Conservation (phyloP, 1,284 basidiomycete genomes). For the Ceratobasidium theobromae region DNA sequence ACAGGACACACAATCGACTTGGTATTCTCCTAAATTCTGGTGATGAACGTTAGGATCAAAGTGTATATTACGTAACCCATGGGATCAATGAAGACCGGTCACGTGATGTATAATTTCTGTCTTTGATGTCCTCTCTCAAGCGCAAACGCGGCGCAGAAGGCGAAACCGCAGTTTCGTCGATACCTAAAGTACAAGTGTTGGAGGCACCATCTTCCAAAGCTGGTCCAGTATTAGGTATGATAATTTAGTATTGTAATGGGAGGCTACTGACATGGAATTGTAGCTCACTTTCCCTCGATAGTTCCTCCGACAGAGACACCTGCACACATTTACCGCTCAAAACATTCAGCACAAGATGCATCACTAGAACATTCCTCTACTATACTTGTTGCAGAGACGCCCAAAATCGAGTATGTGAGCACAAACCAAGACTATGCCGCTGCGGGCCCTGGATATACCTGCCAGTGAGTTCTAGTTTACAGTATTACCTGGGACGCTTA, state of each 20-base stretch:
- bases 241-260: conserved; percentile 5
- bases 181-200: conserved; percentile 49
- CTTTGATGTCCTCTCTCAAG: conserved; percentile 20
- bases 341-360: conserved; percentile 45
- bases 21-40: too few species aligned
- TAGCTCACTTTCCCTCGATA: conserved; percentile 77
- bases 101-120: conserved; percentile 30
- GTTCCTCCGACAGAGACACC: conserved; percentile 60
- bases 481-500: conserved; percentile 30
- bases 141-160: conserved; percentile 27
- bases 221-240: conserved; percentile 71
- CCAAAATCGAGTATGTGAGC: conserved; percentile 62
- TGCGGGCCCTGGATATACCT: conserved; percentile 58
- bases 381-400: conserved; percentile 69
- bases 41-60: too few species aligned
- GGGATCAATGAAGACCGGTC: neutral
- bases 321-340: conserved; percentile 64
- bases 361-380: conserved; percentile 49
- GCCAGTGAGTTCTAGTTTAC: conserved; percentile 36
- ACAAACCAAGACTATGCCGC: conserved; percentile 50
- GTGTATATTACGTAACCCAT: too few species aligned
- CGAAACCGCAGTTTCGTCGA: neutral
- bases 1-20: too few species aligned
- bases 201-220: conserved; percentile 50
- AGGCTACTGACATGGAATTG: neutral